Evolutionary conservation across 78 protist species (phyloP), one percentile per base, ranked within the genome.

Genomic region (Goniomonas avonlea): DNA sequence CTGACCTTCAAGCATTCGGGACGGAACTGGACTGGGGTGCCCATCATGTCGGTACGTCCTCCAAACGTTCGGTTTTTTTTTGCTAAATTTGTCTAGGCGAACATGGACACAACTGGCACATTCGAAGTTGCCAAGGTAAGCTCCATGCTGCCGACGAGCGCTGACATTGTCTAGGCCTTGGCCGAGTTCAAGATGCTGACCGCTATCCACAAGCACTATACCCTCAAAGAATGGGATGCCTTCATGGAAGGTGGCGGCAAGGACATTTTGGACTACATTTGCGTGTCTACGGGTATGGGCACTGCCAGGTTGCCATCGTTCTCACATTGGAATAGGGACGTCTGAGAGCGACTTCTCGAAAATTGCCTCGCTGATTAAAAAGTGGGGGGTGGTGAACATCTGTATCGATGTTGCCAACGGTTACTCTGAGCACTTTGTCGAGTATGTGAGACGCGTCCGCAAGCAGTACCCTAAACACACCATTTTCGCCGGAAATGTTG

Each of bases 101-200:
- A 88, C 82, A 88, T 88, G 91, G 91, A 88, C 83, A 88, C 91
- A 0, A 68, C 75, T 39, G 61, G 86, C 45, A 83, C 87, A 15
- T 83, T 83, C 73, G 82, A 83, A 5, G 55, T 77, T 76, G 87
- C 87, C 7, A 66, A 58, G 70, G 75, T 68, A 43, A 3, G n/a
- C n/a, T n/a, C 2, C 13, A 25, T 17, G 27, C 8, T 15, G 63
- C 63, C 7, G 63, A 25, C 20, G 20, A 11, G 20, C 27, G 63
- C 13, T 56, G 5, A 56, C 13, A 56, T 56, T 11, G 66, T n/a
- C n/a, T 35, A 59, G 66, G 79, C 73, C 7, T 40, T 83, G 48
- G 56, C 79, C 13, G 53, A 58, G 59, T 60, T 56, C 38, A 20
- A 47, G 61, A 32, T 69, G 61, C 7, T 83, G 32, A 69, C 73